Evolutionary conservation across 352 stramenopile species (phyloP), one percentile per base, ranked within the genome.

Genomic region (Phytophthora pseudosyringae): DNA sequence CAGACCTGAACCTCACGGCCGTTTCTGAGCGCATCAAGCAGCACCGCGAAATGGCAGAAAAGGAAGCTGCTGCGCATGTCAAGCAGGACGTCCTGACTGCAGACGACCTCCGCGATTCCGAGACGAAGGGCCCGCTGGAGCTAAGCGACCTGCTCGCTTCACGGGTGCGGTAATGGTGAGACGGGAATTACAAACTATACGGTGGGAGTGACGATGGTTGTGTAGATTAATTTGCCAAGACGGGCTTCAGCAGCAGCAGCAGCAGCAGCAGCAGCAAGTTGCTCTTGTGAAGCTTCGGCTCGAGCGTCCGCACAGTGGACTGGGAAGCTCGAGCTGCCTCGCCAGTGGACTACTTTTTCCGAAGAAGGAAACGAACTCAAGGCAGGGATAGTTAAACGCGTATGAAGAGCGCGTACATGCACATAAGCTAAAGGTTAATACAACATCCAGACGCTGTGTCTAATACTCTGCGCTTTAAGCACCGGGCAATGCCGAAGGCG

Each of bases 21-120:
- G 76, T 88, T 3, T 86, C 76, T 32, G 64, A 55, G 39, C 76
- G 79, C 48, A 86, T 88, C 43, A 81, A 81, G 52, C 71, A 85
- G 35, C 76, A 85, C 49, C 72, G 49, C 52, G 59, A 70, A 33
- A 77, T 73, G 12, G 72, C 50, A 15, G 59, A 70, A 25, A 59
- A 77, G 16, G 67, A 74, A 11, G 61, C 66, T 13, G 59, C 52
- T 9, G 54, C 55, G 13, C 68, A 74, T 15, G 43, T 71, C 16
- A 76, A 79, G 35, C 71, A 75, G 56, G 69, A 75, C 8, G 76
- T 76, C 41, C 64, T 88, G 49, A 88, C 79, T 32, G 75, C 75
- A 21, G 75, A 86, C 59, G 79, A 88, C 38, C 70, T 88, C 6
- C 77, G 76, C 9, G 50, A 67, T 41, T 81, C 74, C 5, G 73